A percentile compares a stretch with the other conserved stretches of the same genome.
Evolutionary conservation across 2,329 filamentous ascomycete genomes (phyloP).

Genomic region (Rhynchosporium secalis): DNA sequence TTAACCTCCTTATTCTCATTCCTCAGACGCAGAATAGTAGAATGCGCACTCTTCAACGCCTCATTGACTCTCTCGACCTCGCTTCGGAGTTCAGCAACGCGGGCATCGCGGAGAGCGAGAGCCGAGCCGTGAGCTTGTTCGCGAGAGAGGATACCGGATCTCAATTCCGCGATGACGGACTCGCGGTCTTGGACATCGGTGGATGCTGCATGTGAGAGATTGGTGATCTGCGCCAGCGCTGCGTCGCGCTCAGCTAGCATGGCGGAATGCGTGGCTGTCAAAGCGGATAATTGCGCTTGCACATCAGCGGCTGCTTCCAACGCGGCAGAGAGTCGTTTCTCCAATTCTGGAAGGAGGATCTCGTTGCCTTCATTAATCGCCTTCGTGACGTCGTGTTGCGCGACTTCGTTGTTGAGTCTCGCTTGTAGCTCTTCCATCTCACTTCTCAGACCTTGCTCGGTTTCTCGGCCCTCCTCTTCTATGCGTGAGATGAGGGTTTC

Average conservation of each 20-base stretch:
- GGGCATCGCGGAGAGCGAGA: slow-evolving; percentile 53
- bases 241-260: slow-evolving; percentile 22
- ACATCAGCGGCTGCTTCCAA: slow-evolving; percentile 45
- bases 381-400: slow-evolving; percentile 36
- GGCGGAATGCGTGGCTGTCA: slow-evolving; percentile 29
- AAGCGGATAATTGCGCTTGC: slow-evolving; percentile 39
- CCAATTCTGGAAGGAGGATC: slow-evolving; percentile 45
- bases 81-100: slow-evolving; percentile 49
- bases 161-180: slow-evolving; percentile 31
- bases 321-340: slow-evolving; percentile 47
- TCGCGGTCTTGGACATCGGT: slow-evolving; percentile 32
- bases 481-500: slow-evolving; percentile 52
- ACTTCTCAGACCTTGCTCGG: slow-evolving; percentile 22
- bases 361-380: slow-evolving; percentile 43
- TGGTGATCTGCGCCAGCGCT: slow-evolving; percentile 1
- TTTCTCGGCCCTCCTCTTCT: slow-evolving; percentile 42
- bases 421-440: slow-evolving; percentile 33
- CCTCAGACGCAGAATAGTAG: slow-evolving; percentile 47
- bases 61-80: slow-evolving; percentile 52
- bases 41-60: slow-evolving; percentile 49
- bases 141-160: slow-evolving; percentile 15
- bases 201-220: neutral
- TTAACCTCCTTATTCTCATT: slow-evolving; percentile 50
- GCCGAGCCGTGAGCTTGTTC: slow-evolving; percentile 45
- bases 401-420: slow-evolving; percentile 41